A percentile compares a stretch with the other conserved stretches of the same genome.
phyloP scores from a whole-genome alignment of 2,329 filamentous ascomycete species.

The Arthrobotrys megalospora region DNA sequence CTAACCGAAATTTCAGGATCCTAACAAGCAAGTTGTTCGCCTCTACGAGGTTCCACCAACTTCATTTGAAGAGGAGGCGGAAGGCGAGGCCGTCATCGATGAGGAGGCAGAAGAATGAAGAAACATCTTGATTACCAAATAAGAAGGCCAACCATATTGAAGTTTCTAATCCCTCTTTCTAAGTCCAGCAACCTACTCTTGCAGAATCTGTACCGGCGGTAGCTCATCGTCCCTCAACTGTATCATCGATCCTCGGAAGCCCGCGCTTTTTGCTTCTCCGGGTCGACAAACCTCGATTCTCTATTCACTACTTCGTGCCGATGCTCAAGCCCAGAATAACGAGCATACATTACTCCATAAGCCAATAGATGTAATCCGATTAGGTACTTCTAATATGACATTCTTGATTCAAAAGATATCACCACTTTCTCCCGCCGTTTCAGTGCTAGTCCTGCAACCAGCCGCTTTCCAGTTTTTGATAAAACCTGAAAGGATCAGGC shows the following conservation, averaged over 20 bases:
- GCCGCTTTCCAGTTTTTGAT: constrained; percentile 50
- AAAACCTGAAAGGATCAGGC: constrained; percentile 51
- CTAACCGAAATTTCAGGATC: constrained; percentile 79
- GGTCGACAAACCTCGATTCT: constrained; percentile 40
- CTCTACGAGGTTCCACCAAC: constrained; percentile 90
- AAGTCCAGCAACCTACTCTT: not conserved
- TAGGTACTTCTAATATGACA: constrained; percentile 12
- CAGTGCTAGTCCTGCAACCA: constrained; percentile 55
- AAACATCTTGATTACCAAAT: constrained; percentile 61
- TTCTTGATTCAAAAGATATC: constrained; percentile 44
- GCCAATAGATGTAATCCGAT: constrained; percentile 46
- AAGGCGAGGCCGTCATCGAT: constrained; percentile 75
- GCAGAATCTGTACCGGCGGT: constrained; percentile 19
- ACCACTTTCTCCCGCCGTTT: constrained; percentile 36
- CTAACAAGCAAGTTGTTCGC: constrained; percentile 94
- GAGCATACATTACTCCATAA: not conserved
- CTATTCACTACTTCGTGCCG: constrained; percentile 8
- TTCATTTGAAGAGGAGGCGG: constrained; percentile 91
- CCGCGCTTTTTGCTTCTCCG: constrained; percentile 32
- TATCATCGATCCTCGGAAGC: constrained; percentile 18
- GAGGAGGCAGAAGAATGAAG: constrained; percentile 72
- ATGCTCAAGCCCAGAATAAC: not conserved
- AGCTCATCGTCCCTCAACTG: not conserved
- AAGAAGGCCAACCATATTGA: constrained; percentile 40
- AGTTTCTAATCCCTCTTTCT: constrained; percentile 7